Base-by-base conservation (phyloP, 1,284 basidiomycete genomes). In the Coniferiporia sulphurascens region DNA sequence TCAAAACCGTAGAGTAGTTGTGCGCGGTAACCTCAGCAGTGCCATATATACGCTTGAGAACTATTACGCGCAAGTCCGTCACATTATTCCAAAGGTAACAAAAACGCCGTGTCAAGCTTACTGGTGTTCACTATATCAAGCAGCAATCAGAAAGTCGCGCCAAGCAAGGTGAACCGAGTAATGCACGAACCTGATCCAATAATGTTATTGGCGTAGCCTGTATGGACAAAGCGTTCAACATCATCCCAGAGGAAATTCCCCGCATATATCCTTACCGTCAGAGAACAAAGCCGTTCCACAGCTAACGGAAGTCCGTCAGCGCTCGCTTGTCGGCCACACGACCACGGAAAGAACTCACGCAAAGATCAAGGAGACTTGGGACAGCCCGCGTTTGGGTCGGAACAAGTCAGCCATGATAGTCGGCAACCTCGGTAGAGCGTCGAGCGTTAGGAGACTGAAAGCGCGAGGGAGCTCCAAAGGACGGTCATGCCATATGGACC, bases 261-360 rank as follows among this genome's bases (percentile, higher is more conserved):
- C 21, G 22, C n/a, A 45, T 48, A 45, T 9, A 41, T 52, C 34
- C 57, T n/a, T 75, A 87, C 90, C 91, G 72, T 95, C 92, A 41
- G 89, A 91, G 76, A 94, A 93, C 56, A 93, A 77, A 48, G 91
- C 91, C 4, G 91, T 92, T 65, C 92, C 91, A 68, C 87, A 89
- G 15, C 87, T 90, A 64, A 27, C 27, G 27, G 5, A 27, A 27
- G 27, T 5, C 5, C 27, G 27, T 27, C 3, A 48, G 41, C 45
- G 36, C 17, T 1, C 13, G 52, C 27, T 48, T 17, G 21, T 50
- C 56, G 56, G 12, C 27, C 3, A 36, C 7, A 52, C 22, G 34
- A 27, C 52, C 63, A 54, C 52, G 19, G 45, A 52, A 50, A 22
- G 43, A 36, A 79, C 85, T 58, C 65, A 89, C 87, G 88, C 88